Evolutionary conservation across 2,329 filamentous ascomycete genomes (phyloP).

Genomic region (Pseudogymnoascus sp.): DNA sequence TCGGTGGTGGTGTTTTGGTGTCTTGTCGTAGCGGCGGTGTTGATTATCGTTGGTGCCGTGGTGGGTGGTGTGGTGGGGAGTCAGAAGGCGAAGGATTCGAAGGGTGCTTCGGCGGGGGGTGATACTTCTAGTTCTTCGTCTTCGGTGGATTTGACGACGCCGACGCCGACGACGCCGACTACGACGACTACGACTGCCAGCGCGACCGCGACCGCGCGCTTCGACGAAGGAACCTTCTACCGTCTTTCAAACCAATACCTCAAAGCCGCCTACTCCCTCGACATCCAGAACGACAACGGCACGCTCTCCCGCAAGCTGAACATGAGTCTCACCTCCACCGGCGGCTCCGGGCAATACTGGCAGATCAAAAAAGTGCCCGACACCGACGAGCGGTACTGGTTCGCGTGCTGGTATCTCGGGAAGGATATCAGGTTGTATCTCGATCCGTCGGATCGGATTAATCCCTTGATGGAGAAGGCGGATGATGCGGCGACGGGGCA

Average conservation of each 20-base stretch:
- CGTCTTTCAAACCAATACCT: neutral
- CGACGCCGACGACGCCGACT: neutral
- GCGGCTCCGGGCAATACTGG: neutral
- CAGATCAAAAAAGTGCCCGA: neutral
- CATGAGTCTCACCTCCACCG: neutral
- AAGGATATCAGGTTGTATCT: neutral
- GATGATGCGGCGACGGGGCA: neutral
- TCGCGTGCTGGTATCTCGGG: neutral
- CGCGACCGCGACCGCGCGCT: neutral
- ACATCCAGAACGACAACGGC: neutral
- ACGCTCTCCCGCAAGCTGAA: neutral
- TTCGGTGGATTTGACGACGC: neutral
- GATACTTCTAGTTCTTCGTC: neutral
- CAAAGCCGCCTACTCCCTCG: neutral
- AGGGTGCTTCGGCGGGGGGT: neutral
- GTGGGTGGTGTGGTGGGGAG: constrained; percentile 3
- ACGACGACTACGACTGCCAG: neutral
- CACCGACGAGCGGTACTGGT: neutral
- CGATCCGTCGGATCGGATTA: neutral
- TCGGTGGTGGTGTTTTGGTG: neutral
- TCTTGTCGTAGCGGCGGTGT: neutral
- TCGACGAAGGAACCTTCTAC: neutral
- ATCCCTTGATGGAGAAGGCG: neutral
- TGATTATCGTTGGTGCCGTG: neutral
- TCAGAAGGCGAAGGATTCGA: neutral